A percentile compares a stretch with the other conserved stretches of the same genome.
Evolutionary conservation across 306 rosid genomes (phyloP).

Genomic region (Astragalus glycyphyllos): DNA sequence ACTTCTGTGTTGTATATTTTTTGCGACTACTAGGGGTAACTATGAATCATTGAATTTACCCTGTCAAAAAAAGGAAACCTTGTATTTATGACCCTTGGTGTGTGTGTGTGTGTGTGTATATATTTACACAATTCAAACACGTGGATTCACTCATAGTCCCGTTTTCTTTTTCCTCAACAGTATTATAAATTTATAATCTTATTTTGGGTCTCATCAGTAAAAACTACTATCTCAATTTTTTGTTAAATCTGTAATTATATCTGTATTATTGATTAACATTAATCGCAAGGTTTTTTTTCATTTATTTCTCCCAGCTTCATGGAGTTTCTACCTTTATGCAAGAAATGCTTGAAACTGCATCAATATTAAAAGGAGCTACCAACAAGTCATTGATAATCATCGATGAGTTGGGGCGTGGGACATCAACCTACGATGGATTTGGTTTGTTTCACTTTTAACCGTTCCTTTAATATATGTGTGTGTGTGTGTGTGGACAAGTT

Average conservation of each 20-base stretch:
- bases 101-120: too few relatives aligned
- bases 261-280: neutral
- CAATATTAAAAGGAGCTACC: conserved; percentile 92
- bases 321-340: conserved; percentile 99
- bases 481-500: conserved; percentile 7
- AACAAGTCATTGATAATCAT: conserved; percentile 92
- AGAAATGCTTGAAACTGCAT: conserved; percentile 99
- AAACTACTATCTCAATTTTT: conserved; percentile 17
- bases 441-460: conserved; percentile 65
- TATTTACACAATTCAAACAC: neutral
- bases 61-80: neutral
- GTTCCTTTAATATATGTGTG: conserved; percentile 32
- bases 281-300: conserved; percentile 34
- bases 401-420: conserved; percentile 98
- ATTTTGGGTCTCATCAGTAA: conserved; percentile 18
- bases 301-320: conserved; percentile 67
- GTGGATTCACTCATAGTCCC: neutral
- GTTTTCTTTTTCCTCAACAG: neutral
- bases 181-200: neutral
- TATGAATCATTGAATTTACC: neutral
- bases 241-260: conserved; percentile 31
- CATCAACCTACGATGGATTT: conserved; percentile 98
- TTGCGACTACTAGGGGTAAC: neutral
- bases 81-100: conserved; percentile 7
- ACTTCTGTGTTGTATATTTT: neutral